phyloP scores from a whole-genome alignment of 805 yeast genomes.

The Saccharomycopsis javanensis region DNA sequence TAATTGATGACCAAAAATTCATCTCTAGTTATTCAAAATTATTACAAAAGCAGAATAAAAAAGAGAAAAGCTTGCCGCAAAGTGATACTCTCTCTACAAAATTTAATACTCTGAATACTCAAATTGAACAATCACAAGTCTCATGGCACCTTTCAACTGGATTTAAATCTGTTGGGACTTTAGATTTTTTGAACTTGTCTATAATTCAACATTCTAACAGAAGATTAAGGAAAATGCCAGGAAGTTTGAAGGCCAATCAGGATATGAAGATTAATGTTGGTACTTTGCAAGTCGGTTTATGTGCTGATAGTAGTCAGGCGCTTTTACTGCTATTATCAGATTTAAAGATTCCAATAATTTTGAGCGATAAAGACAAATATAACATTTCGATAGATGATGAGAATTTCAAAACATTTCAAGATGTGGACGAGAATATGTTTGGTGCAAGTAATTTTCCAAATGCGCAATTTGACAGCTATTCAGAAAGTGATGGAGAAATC shows the following conservation, averaged over 20 bases:
- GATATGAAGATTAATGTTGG: slow-evolving; percentile 43
- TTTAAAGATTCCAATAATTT: slow-evolving; percentile 56
- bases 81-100: slow-evolving; percentile 5
- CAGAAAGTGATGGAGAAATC: neutral
- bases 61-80: neutral
- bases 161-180: slow-evolving; percentile 41
- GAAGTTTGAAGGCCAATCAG: slow-evolving; percentile 25
- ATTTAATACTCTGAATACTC: slow-evolving; percentile 19
- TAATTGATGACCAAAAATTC: slow-evolving; percentile 53
- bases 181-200: slow-evolving; percentile 24
- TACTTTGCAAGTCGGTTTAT: slow-evolving; percentile 40
- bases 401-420: slow-evolving; percentile 25
- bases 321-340: slow-evolving; percentile 59
- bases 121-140: slow-evolving; percentile 30
- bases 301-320: slow-evolving; percentile 81
- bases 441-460: neutral
- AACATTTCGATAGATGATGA: slow-evolving; percentile 29
- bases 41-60: neutral
- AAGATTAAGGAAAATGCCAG: slow-evolving; percentile 15
- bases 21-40: slow-evolving; percentile 26
- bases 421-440: slow-evolving; percentile 29
- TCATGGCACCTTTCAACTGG: slow-evolving; percentile 39
- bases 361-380: slow-evolving; percentile 52
- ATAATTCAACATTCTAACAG: slow-evolving; percentile 14
- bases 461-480: neutral